Base-by-base conservation (phyloP, 345 rosid genomes). In the Eucalyptus erythrocorys region DNA sequence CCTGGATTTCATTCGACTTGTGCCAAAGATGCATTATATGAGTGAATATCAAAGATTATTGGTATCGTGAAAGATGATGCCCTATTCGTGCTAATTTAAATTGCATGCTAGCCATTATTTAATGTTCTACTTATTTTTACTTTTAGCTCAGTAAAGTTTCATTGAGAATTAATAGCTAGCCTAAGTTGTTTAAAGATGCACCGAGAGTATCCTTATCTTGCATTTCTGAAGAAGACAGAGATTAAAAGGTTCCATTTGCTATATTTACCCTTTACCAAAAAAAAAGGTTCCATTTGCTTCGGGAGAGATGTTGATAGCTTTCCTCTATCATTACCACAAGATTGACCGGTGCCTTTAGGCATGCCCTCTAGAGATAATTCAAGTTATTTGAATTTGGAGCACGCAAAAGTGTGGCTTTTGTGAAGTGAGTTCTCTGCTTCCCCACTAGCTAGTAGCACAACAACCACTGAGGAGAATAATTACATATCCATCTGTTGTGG, bases 201-300 rank as follows among this genome's bases (percentile, higher is more conserved):
- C 24, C 43, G 45, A 82, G 22, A 55, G 42, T 48, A 32, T 27
- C 3, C 80, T 55, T 86, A 95, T 97, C 95, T 93, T 88, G 92
- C 92, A 91, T 96, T 97, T 88, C 91, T 94, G 88, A 95, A 96
- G 93, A 96, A 93, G 40, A 95, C 94, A 50, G 90, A 90, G 30
- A 93, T 37, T 40, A 97, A 97, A 79, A 96, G 42, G 82, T 86
- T 90, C 91, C 92, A 88, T 85, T 89, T 91, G 87, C 87, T 90
- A n/a, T n/a, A n/a, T n/a, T n/a, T n/a, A n/a, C n/a, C n/a, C n/a
- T n/a, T n/a, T n/a, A n/a, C n/a, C n/a, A n/a, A n/a, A n/a, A n/a
- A n/a, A 97, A 97, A 79, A 96, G 42, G 82, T 86, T 90, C 91
- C 92, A 88, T 85, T 89, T 91, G 87, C 87, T 90, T 45, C 61